phyloP scores from a whole-genome alignment of 225 moss, liverwort and hornwort genomes.

The Climacium dendroides region DNA sequence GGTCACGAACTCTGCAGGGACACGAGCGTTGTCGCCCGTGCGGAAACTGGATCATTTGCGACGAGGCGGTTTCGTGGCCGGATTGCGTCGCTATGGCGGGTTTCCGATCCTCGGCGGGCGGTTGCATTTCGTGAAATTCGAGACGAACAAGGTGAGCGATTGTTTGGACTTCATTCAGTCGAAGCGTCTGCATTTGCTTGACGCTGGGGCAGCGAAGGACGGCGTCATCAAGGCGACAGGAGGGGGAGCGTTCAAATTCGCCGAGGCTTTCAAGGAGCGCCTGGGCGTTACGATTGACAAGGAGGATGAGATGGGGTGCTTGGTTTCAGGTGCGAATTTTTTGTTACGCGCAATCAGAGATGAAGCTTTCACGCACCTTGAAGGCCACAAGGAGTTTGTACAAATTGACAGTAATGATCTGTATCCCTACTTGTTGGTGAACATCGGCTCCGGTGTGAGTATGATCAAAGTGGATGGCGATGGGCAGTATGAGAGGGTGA shows the following conservation, averaged over 20 bases:
- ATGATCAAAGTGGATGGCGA: slow-evolving; percentile 98
- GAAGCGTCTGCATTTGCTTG: slow-evolving; percentile 55
- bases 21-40: slow-evolving; percentile 25
- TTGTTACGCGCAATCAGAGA: slow-evolving; percentile 76
- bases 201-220: slow-evolving; percentile 10
- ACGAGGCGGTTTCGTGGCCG: slow-evolving; percentile 50
- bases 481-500: slow-evolving; percentile 75
- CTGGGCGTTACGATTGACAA: slow-evolving; percentile 94
- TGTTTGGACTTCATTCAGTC: slow-evolving; percentile 90
- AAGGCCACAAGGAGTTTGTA: slow-evolving; percentile 87
- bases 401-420: slow-evolving; percentile 65
- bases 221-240: slow-evolving; percentile 90
- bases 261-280: slow-evolving; percentile 81
- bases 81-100: slow-evolving; percentile 45
- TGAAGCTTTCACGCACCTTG: slow-evolving; percentile 91
- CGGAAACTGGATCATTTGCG: slow-evolving; percentile 30
- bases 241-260: slow-evolving; percentile 91
- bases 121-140: slow-evolving; percentile 94
- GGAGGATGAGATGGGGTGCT: slow-evolving; percentile 97
- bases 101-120: slow-evolving; percentile 93
- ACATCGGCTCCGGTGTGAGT: slow-evolving; percentile 96
- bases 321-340: slow-evolving; percentile 87
- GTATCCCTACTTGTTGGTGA: slow-evolving; percentile 89
- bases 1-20: slow-evolving; percentile 1
- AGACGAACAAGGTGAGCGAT: slow-evolving; percentile 71